Evolutionary conservation across 2,329 filamentous ascomycete species (phyloP).

Genomic region (Emmonsiellopsis sp.): DNA sequence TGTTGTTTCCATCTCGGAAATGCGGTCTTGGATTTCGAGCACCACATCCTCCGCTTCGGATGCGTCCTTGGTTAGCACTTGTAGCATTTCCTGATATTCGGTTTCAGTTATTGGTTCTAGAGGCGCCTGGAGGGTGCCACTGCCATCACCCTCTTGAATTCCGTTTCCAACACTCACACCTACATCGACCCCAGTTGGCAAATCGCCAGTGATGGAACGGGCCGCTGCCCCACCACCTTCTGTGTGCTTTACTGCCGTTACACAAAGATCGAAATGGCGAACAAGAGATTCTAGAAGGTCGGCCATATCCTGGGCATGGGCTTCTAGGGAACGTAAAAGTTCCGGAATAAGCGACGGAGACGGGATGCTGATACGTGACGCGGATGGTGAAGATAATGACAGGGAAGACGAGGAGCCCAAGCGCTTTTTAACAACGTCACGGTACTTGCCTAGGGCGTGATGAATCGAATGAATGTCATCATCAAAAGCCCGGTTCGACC

Average conservation of each 20-base stretch:
- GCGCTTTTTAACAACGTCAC: constrained; percentile 23
- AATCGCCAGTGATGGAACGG: constrained; percentile 56
- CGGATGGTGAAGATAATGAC: constrained; percentile 26
- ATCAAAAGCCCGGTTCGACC: constrained; percentile 58
- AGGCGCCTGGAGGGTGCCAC: constrained; percentile 32
- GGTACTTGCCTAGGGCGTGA: constrained; percentile 42
- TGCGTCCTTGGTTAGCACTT: constrained; percentile 54
- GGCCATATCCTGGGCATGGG: constrained; percentile 73
- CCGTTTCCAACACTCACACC: constrained; percentile 22
- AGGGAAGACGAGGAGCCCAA: constrained; percentile 11
- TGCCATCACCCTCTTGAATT: constrained; percentile 21
- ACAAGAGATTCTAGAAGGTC: constrained; percentile 70
- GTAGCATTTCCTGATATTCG: constrained; percentile 74
- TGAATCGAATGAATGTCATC: constrained; percentile 59
- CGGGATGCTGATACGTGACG: constrained; percentile 21
- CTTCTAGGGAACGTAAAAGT: constrained; percentile 55
- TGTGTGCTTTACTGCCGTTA: constrained; percentile 81
- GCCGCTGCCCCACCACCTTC: constrained; percentile 66
- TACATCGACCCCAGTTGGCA: constrained; percentile 39
- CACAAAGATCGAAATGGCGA: constrained; percentile 84
- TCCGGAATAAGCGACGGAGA: constrained; percentile 38
- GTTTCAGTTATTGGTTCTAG: constrained; percentile 63
- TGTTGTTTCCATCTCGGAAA: constrained; percentile 66
- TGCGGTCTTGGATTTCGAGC: constrained; percentile 61
- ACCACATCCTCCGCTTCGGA: constrained; percentile 54